These are phyloP conservation scores for Tetrapyrgos nigripes DNA, from an alignment of 1,284 basidiomycete genomes.

Conservation along the genomic window DNA sequence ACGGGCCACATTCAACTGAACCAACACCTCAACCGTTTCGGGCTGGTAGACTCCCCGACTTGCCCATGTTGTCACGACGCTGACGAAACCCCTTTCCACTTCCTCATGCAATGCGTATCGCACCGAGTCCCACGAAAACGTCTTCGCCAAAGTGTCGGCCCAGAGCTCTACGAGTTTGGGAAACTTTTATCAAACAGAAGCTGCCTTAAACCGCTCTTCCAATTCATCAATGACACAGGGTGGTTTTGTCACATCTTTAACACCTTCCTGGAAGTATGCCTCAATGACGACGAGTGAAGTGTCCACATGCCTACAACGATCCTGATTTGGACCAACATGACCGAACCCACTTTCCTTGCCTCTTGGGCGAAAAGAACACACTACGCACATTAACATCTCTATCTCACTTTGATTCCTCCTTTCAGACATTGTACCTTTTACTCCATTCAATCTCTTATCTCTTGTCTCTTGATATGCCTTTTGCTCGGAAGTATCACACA, in stretches of 20 bases:
- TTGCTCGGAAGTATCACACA: too few relatives aligned
- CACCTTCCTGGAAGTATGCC: neutral
- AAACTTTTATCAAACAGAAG: neutral
- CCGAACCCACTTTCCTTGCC: too few relatives aligned
- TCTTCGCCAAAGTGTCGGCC: neutral
- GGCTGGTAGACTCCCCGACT: slow-evolving; percentile 10
- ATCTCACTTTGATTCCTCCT: too few relatives aligned
- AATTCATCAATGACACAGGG: neutral
- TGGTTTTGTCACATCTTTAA: neutral
- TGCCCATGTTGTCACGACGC: slow-evolving; percentile 29
- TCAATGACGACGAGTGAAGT: too few relatives aligned
- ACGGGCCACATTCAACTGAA: slow-evolving; percentile 34
- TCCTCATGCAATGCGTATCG: slow-evolving; percentile 28
- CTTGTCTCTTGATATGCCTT: too few relatives aligned
- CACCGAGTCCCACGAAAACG: neutral
- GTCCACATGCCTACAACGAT: too few relatives aligned
- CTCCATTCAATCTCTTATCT: too few relatives aligned
- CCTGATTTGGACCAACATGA: too few relatives aligned
- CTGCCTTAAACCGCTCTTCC: neutral
- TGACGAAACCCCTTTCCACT: slow-evolving; percentile 31
- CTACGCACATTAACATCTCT: too few relatives aligned
- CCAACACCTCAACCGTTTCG: slow-evolving; percentile 29
- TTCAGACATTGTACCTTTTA: too few relatives aligned
- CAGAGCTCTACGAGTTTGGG: too few relatives aligned
- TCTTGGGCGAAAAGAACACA: too few relatives aligned